Base-by-base conservation (phyloP, 2,329 filamentous ascomycete genomes). In the Orbilia ellipsospora region DNA sequence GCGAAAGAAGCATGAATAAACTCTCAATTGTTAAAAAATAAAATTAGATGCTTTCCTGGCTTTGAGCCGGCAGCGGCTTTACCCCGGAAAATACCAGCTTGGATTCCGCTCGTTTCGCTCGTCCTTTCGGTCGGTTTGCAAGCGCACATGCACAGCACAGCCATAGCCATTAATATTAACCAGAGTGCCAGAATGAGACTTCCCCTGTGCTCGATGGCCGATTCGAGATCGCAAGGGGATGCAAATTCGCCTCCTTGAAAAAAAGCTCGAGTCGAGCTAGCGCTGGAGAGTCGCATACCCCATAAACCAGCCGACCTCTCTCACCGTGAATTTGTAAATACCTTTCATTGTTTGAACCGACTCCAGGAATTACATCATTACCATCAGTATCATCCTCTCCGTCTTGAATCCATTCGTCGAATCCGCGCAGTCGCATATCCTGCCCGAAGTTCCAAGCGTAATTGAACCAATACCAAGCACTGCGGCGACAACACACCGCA, bases 51-150 rank as follows among this genome's bases (percentile, higher is more conserved):
- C 31, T 36, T 36, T 36, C 15, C 4, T 20, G 18, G 3, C 5
- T 36, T 16, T 50, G 44, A 23, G 16, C 31, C 18, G 23, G 12
- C 20, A n/a, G 60, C 67, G 67, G 67, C 67, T 72, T 72, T 72
- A 72, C 67, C 60, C 67, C 67, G 67, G 67, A 72, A 63, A 70
- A 70, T 70, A 59, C 59, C 59, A 63, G 63, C 50, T 57, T 36
- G 56, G 62, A 62, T 57, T 59, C 59, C 56, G 66, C 55, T 55
- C 56, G 18, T 59, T 10, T 36, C 31, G 31, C 31, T 36, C 31
- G 31, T 36, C 31, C 31, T 10, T 36, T 36, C 10, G 31, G 5
- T 36, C 31, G 31, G 31, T 36, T 36, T 36, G 31, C 31, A 7
- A 36, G 31, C 10, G 31, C 31, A 36, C 31, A 54, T 60, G 56